Base-by-base conservation (phyloP, 352 stramenopile species). In the Phytopythium delawarense region DNA sequence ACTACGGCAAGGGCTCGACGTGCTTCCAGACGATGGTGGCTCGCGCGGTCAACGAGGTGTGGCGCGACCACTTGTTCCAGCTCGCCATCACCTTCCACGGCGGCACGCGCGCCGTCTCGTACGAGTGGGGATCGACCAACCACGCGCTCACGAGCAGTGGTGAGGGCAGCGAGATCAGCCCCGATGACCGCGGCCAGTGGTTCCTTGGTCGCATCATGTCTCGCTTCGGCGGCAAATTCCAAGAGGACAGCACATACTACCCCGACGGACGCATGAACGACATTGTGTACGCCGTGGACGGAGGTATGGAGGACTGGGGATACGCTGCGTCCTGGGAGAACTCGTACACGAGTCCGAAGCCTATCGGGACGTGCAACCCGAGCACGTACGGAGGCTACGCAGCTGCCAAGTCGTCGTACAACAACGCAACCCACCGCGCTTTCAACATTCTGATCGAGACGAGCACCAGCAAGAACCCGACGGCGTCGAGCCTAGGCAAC, bases 361-460 rank as follows among this genome's bases (percentile, higher is more conserved):
- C 81, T 13, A 79, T 86, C 28, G 67, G 71, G n/a, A 62, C 79
- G 13, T 98, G 94, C 75, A 82, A 82, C 23, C 92, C 93, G 9
- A 82, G 54, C 15, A 91, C 77, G 15, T 97, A 89, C 71, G 86
- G 84, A 4, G 91, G 92, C 20, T 99, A 98, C 71, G 56, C 66
- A 0, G 34, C 60, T 4, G 66, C 80, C 12, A 98, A 97, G 69
- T 98, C 93, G 8, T 63, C 60, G 35, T 98, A 98, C 75, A 96
- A 96, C 64, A 91, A 89, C 62, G 88, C 82, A 1, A 96, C 83
- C 12, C 82, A 98, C 51, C 82, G 96, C 13, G 72, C 87, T 9
- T 97, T 98, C 66, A 98, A 98, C 65, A 95, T 99, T 49, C 64
- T 98, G 21, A 86, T 99, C 46, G 96, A 99, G 70, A 97, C 91